Evolutionary conservation across 1,284 basidiomycete species (phyloP).

Genomic region (Microbotryum violaceum): DNA sequence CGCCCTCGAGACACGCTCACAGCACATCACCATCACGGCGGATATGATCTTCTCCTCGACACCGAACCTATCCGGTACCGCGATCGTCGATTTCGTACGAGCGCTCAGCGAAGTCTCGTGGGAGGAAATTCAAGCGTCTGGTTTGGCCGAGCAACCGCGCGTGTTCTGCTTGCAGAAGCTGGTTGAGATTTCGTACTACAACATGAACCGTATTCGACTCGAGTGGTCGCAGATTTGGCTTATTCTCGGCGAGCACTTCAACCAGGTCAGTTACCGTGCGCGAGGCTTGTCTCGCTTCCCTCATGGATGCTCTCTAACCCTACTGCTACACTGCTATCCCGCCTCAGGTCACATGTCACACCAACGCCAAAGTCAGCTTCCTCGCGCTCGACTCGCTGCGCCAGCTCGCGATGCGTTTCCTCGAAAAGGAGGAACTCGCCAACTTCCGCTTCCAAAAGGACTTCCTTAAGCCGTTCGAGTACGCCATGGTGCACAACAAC

Average conservation of each 20-base stretch:
- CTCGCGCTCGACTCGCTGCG: constrained; percentile 97
- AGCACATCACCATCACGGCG: constrained; percentile 95
- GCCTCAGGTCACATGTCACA: constrained; percentile 86
- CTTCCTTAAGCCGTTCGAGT: constrained; percentile 95
- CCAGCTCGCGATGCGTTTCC: constrained; percentile 94
- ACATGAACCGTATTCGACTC: constrained; percentile 95
- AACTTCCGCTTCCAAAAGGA: constrained; percentile 99
- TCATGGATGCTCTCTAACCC: no score
- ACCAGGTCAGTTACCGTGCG: constrained; percentile 57
- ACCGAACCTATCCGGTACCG: constrained; percentile 85
- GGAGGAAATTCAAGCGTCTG: constrained; percentile 98
- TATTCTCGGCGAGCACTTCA: constrained; percentile 97
- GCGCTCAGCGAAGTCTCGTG: constrained; percentile 95
- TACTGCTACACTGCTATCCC: no score
- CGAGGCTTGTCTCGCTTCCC: neutral
- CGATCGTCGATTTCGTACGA: constrained; percentile 96
- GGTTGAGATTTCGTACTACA: constrained; percentile 99
- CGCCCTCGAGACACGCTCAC: constrained; percentile 91
- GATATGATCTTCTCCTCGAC: constrained; percentile 99
- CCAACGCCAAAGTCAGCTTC: constrained; percentile 91
- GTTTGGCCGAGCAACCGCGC: constrained; percentile 74
- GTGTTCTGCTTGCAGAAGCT: constrained; percentile 97
- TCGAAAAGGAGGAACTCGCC: constrained; percentile 95
- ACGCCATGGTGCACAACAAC: constrained; percentile 93
- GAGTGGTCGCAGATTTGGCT: constrained; percentile 99